Base-by-base conservation (phyloP, 2,329 filamentous ascomycete genomes). In the Colletotrichum lindemuthianum region DNA sequence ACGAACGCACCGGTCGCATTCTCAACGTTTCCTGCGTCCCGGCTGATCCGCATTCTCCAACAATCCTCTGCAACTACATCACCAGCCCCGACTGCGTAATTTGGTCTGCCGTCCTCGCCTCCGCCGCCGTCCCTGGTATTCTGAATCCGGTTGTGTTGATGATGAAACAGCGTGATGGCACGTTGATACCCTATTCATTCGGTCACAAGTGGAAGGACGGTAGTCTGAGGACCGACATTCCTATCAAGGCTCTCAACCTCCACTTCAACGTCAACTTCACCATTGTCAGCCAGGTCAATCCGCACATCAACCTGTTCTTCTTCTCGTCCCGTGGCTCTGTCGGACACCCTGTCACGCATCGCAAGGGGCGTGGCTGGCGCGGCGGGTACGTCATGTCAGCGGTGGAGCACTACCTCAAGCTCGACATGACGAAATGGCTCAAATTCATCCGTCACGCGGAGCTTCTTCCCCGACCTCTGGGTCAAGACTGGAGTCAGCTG, bases 171-270 rank as follows among this genome's bases (percentile, higher is more conserved):
- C 83, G 84, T 15, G 87, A 93, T 65, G 94, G 93, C 1, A 88
- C 83, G 2, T 82, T 99, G 4, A 88, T 88, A 0, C 96, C 96
- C 0, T 99, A 97, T 77, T 96, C 92, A 0, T 99, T 99, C 74
- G 96, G 96, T 0, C 94, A 98, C 82, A 98, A 98, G 79, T 99
- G 96, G 96, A 99, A 99, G 78, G 96, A 99, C 75, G 96, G 96
- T 57, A 96, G 91, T 70, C 80, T 99, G 59, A 87, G 96, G 41
- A 99, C 96, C 1, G 96, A 99, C 73, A 97, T 99, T 34, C 96
- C 96, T 0, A 88, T 99, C 72, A 96, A 95, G 77, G 91, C 94
- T 2, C 84, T 99, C 55, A 98, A 99, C 75, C 84, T 97, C 1
- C 93, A 98, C 74, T 99, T 99, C 82, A 98, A 98, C 76, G 96